Evolutionary conservation across 306 rosid species (phyloP).

Genomic region (Begonia masoniana): DNA sequence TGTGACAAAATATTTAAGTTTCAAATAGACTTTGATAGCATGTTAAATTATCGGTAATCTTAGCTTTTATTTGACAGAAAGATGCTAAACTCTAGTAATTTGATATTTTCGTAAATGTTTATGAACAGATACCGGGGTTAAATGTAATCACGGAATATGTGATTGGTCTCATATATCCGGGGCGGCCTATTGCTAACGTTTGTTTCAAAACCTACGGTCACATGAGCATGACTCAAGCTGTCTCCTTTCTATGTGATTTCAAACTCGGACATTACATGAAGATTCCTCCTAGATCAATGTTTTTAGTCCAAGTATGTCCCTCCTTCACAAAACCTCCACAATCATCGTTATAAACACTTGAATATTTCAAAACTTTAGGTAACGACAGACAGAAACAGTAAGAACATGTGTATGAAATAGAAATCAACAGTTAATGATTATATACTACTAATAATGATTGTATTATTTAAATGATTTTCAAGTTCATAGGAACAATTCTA

Average conservation of each 20-base stretch:
- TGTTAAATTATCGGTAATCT: too few species aligned
- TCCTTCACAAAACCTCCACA: neutral
- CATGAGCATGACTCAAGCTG: conserved; percentile 75
- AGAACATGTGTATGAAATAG: too few species aligned
- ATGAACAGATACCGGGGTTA: conserved; percentile 55
- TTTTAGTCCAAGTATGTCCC: conserved; percentile 53
- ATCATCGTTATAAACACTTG: too few species aligned
- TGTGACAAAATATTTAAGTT: too few species aligned
- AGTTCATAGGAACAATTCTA: conserved; percentile 63
- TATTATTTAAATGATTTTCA: conserved; percentile 7
- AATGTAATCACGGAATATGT: conserved; percentile 71
- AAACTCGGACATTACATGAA: conserved; percentile 90
- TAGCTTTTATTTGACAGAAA: too few species aligned
- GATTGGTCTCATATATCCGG: conserved; percentile 62
- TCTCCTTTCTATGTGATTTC: conserved; percentile 75
- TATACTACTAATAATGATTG: too few species aligned
- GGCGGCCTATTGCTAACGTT: conserved; percentile 80
- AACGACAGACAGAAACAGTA: too few species aligned
- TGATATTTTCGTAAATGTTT: neutral
- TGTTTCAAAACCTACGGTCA: conserved; percentile 83
- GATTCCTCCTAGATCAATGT: conserved; percentile 88
- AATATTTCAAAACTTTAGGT: too few species aligned
- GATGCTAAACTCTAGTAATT: too few species aligned
- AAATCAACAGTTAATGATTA: too few species aligned
- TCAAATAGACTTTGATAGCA: too few species aligned